These are phyloP conservation scores for Leucosporidium creatinivorum DNA, from an alignment of 768 basidiomycete species.

Conservation along the genomic window DNA sequence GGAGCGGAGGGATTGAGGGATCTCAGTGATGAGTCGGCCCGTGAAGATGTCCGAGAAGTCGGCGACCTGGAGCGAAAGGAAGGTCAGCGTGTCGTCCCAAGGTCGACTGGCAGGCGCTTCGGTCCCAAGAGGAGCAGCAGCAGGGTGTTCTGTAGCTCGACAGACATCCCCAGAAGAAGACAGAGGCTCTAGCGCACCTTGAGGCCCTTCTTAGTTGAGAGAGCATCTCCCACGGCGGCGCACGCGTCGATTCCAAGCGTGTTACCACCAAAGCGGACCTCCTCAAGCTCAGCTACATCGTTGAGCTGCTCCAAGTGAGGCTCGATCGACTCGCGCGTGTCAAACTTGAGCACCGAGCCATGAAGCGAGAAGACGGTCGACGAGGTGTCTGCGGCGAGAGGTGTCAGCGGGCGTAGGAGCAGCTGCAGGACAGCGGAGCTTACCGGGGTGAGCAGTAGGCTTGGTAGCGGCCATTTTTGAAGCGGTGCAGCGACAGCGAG, in stretches of 20 bases:
- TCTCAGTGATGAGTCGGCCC: slow-evolving; percentile 88
- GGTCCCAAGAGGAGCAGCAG: not conserved
- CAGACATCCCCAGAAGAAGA: slow-evolving; percentile 1
- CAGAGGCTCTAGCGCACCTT: slow-evolving; percentile 51
- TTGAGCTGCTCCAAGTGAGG: slow-evolving; percentile 54
- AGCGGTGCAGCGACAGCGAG: not conserved
- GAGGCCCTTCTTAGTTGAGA: slow-evolving; percentile 59
- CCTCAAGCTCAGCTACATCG: slow-evolving; percentile 56
- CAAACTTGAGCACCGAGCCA: slow-evolving; percentile 71
- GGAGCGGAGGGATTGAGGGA: slow-evolving; percentile 77
- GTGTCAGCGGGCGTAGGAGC: not conserved
- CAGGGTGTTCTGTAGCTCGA: not conserved
- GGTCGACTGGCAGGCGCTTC: not conserved
- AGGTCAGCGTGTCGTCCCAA: not conserved
- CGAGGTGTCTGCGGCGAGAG: slow-evolving; percentile 9
- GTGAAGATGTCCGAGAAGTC: slow-evolving; percentile 98
- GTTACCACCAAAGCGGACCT: slow-evolving; percentile 89
- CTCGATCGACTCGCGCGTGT: slow-evolving; percentile 65
- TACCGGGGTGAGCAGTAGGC: slow-evolving; percentile 11
- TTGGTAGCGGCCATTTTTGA: slow-evolving; percentile 1
- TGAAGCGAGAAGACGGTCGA: slow-evolving; percentile 48
- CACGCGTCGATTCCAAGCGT: slow-evolving; percentile 89
- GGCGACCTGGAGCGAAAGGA: slow-evolving; percentile 57
- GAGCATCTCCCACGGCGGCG: slow-evolving; percentile 68
- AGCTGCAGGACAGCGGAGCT: not conserved